Evolutionary conservation across 352 stramenopile genomes (phyloP).

Genomic region (Salisapilia sapeloensis): DNA sequence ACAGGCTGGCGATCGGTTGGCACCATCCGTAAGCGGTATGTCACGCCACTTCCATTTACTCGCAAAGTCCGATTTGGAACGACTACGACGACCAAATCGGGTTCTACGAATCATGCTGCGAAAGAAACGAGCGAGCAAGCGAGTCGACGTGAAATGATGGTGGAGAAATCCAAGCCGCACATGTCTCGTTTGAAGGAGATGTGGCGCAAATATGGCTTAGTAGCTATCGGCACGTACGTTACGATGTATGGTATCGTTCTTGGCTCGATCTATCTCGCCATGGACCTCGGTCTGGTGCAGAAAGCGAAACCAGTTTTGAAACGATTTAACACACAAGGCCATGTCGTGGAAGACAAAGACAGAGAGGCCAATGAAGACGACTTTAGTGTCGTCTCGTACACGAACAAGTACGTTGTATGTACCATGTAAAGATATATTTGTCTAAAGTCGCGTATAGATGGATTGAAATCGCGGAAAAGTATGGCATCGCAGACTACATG

Average conservation of each 20-base stretch:
- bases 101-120: no score
- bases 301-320: conserved; percentile 26
- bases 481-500: conserved; percentile 62
- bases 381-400: conserved; percentile 67
- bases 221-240: conserved; percentile 73
- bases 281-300: conserved; percentile 60
- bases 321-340: no score
- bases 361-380: conserved; percentile 7
- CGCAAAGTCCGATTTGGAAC: no score
- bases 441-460: conserved; percentile 14
- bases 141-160: conserved; percentile 11
- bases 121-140: conserved; percentile 7
- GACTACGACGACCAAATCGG: no score
- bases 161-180: conserved; percentile 20
- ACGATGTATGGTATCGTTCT: conserved; percentile 60
- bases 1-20: no score
- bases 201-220: conserved; percentile 70
- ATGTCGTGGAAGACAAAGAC: conserved; percentile 8
- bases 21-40: no score
- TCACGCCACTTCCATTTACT: no score
- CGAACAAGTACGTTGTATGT: conserved; percentile 46
- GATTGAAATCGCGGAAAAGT: conserved; percentile 44
- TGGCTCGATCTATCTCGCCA: conserved; percentile 65
- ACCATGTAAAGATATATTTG: conserved; percentile 2
- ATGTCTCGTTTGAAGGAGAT: conserved; percentile 52